phyloP scores from a whole-genome alignment of 192 early-diverging fungal genomes.

The Diversispora eburnea region DNA sequence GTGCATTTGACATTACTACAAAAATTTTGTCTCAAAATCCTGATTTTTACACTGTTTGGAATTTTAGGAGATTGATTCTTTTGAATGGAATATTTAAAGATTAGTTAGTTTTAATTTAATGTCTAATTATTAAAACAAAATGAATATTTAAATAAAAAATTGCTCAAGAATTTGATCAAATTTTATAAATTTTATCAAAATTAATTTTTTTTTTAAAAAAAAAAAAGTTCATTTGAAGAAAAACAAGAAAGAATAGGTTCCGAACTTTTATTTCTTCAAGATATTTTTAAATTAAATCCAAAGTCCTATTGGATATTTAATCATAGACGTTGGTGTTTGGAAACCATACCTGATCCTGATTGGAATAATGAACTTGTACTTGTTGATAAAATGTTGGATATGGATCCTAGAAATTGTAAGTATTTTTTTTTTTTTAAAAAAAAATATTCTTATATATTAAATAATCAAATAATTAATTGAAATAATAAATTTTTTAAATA shows the following conservation, averaged over 20 bases:
- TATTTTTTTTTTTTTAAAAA: conserved; percentile 4
- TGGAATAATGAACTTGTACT: conserved; percentile 81
- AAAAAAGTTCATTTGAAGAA: conserved; percentile 28
- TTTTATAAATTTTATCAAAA: background rate
- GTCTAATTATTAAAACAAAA: conserved; percentile 18
- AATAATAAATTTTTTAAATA: background rate
- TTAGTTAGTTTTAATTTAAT: conserved; percentile 33
- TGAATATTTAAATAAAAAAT: conserved; percentile 12
- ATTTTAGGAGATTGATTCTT: conserved; percentile 78
- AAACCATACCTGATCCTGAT: conserved; percentile 65
- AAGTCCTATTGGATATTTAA: conserved; percentile 99
- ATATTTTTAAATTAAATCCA: conserved; percentile 69
- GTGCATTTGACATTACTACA: conserved; percentile 64
- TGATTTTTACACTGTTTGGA: conserved; percentile 95
- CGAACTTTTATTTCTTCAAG: conserved; percentile 78
- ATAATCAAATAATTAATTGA: background rate
- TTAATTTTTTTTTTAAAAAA: background rate
- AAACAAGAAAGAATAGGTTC: conserved; percentile 44
- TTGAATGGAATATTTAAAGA: conserved; percentile 42
- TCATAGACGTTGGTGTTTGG: conserved; percentile 89
- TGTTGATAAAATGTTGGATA: conserved; percentile 71
- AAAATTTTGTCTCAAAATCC: conserved; percentile 77
- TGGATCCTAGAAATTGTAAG: conserved; percentile 92
- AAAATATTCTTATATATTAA: conserved; percentile 3
- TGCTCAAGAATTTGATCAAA: background rate